These are phyloP conservation scores for Arabidopsis lyrata DNA, from an alignment of 441 rosid genomes.

Conservation along the genomic window DNA sequence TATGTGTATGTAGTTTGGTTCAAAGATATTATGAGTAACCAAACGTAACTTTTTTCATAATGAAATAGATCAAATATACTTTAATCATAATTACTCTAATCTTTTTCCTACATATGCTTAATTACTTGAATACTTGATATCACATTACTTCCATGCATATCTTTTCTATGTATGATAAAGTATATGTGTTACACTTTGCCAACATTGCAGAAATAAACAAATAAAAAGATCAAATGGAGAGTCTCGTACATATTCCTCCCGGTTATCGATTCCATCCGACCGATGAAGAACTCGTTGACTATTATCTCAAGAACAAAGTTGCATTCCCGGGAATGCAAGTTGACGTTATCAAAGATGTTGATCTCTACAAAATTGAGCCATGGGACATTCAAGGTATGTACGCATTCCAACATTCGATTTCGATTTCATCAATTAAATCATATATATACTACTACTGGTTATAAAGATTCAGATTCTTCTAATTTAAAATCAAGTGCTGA, in stretches of 20 bases:
- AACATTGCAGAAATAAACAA: conserved; percentile 28
- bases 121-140: conserved; percentile 13
- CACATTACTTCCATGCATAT: conserved; percentile 17
- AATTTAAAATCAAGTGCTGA: not conserved
- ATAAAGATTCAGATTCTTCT: not conserved
- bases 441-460: not conserved
- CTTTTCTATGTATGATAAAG: conserved; percentile 21
- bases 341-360: conserved; percentile 78
- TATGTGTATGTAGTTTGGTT: conserved; percentile 9
- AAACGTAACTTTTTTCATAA: conserved; percentile 11
- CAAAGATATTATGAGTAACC: conserved; percentile 14
- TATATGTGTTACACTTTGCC: conserved; percentile 19
- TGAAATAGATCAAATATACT: conserved; percentile 27
- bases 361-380: conserved; percentile 76
- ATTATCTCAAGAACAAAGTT: conserved; percentile 68
- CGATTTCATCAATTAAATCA: not conserved
- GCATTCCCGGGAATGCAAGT: conserved; percentile 64
- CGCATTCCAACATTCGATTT: too few species aligned
- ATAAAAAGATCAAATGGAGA: conserved; percentile 46
- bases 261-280: conserved; percentile 83
- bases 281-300: conserved; percentile 75
- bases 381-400: conserved; percentile 75
- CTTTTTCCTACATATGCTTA: not conserved
- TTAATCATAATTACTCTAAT: conserved; percentile 19
- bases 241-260: conserved; percentile 63